Evolutionary conservation across 169 alveolate genomes (phyloP), one percentile per base, ranked within the genome.

Genomic region (Plasmodium knowlesi): DNA sequence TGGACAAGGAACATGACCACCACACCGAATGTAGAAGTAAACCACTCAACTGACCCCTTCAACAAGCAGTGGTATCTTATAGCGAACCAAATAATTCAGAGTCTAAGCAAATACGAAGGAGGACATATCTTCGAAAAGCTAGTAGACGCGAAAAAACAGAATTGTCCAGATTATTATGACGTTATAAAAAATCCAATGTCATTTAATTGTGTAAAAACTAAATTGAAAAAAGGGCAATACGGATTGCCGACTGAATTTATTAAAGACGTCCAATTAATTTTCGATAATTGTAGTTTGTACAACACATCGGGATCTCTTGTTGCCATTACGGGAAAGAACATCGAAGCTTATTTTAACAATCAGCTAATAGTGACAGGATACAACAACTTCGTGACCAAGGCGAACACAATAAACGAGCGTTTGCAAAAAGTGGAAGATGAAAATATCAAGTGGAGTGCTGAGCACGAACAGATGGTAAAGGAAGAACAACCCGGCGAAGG

Each of bases 101-200:
- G 92, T 54, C 85, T 97, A 92, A 93, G 96, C 54, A 97, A 96
- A 82, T 97, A 97, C 85, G 98, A 97, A 70, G 99, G 99, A 0
- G 98, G 98, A 25, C 97, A 97, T 95, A 97, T 97, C 14, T 97
- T 97, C 73, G 99, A 97, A 83, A 96, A 92, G 83, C 98, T 98
- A 22, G 99, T 97, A 12, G 99, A 97, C 91, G 96, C 98, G 8
- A 97, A 97, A 91, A 97, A 96, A 74, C 98, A 97, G 86, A 97
- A 97, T 82, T 97, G 98, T 74, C 98, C 99, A 4, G 99, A 97
- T 88, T 97, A 97, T 90, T 97, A 97, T 93, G 98, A 97, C 92
- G 97, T 97, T 43, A 95, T 97, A 43, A 96, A 95, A 61, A 96
- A 96, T 74, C 99, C 99, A 2, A 97, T 97, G 98, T 97, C 98